Percentiles rank a stretch among this genome's conserved stretches.
Evolutionary conservation across 495 filamentous ascomycete genomes (phyloP).

Genomic region (Talaromyces liani): DNA sequence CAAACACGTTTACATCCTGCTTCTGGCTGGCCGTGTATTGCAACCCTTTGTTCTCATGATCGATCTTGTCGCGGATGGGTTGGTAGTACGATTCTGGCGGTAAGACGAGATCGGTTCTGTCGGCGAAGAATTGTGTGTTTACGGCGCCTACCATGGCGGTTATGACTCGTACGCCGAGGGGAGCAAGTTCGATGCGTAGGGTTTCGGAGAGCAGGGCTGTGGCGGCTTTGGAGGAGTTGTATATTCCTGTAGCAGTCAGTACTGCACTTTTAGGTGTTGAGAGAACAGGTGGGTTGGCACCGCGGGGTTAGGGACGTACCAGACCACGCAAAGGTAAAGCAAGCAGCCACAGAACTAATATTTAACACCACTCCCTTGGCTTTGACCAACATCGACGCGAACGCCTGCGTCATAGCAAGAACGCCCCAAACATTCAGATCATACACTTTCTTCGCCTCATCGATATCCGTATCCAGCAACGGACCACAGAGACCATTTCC

Average conservation of each 20-base stretch:
- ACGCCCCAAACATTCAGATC: constrained; percentile 35
- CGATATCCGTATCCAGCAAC: constrained; percentile 25
- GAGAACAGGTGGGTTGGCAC: background rate
- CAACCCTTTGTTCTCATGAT: constrained; percentile 15
- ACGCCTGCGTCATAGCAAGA: constrained; percentile 31
- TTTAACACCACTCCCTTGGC: constrained; percentile 24
- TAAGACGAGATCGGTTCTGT: constrained; percentile 14
- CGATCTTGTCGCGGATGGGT: constrained; percentile 12
- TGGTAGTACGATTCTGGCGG: constrained; percentile 15
- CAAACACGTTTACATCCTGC: constrained; percentile 13
- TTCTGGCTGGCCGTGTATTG: constrained; percentile 12
- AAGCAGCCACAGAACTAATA: constrained; percentile 17
- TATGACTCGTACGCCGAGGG: constrained; percentile 26
- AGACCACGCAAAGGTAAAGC: constrained; percentile 17
- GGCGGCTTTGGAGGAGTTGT: constrained; percentile 24
- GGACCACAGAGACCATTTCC: constrained; percentile 23
- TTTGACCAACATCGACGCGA: constrained; percentile 32
- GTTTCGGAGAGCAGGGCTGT: constrained; percentile 18
- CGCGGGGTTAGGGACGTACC: constrained; percentile 16
- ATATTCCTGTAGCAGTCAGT: constrained; percentile 13
- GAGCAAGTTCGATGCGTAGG: constrained; percentile 24
- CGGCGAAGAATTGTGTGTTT: constrained; percentile 11
- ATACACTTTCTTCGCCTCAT: constrained; percentile 29
- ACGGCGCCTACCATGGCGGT: constrained; percentile 17
- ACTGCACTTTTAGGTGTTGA: no score